Evolutionary conservation across 305 asterid species (phyloP).

Genomic region (Coffea humblotiana): DNA sequence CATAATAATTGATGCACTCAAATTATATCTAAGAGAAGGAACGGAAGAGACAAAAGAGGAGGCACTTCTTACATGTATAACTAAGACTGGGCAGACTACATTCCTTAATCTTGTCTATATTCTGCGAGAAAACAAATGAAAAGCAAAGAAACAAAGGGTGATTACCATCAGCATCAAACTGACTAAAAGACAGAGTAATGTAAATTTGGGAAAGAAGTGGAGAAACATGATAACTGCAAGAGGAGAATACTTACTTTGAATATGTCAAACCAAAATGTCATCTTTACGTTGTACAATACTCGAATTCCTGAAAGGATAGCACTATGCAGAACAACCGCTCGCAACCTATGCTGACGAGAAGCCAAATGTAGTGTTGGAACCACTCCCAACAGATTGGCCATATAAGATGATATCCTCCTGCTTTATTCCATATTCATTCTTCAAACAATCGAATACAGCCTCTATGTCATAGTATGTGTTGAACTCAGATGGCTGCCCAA

Average conservation of each 20-base stretch:
- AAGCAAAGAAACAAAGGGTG: background rate
- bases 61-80: conserved; percentile 79
- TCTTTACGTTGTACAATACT: conserved; percentile 86
- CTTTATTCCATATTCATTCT: conserved; percentile 72
- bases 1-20: background rate
- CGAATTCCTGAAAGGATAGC: conserved; percentile 98
- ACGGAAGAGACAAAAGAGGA: conserved; percentile 5
- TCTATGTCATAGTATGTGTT: conserved; percentile 93
- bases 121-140: conserved; percentile 40
- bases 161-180: background rate
- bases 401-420: conserved; percentile 92
- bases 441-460: conserved; percentile 87
- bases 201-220: background rate
- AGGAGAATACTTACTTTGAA: conserved; percentile 60
- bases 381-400: conserved; percentile 98
- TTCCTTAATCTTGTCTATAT: conserved; percentile 89
- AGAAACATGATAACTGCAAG: background rate
- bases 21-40: conserved; percentile 6
- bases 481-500: conserved; percentile 85
- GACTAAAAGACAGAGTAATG: background rate
- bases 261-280: conserved; percentile 98
- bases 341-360: conserved; percentile 66
- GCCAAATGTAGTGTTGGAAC: conserved; percentile 92
- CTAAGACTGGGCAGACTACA: conserved; percentile 92
- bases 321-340: conserved; percentile 93